Percentiles rank a stretch among this genome's conserved stretches.
Conservation (phyloP, 176 grass and related monocot genomes). For the Saccharum spontaneum region DNA sequence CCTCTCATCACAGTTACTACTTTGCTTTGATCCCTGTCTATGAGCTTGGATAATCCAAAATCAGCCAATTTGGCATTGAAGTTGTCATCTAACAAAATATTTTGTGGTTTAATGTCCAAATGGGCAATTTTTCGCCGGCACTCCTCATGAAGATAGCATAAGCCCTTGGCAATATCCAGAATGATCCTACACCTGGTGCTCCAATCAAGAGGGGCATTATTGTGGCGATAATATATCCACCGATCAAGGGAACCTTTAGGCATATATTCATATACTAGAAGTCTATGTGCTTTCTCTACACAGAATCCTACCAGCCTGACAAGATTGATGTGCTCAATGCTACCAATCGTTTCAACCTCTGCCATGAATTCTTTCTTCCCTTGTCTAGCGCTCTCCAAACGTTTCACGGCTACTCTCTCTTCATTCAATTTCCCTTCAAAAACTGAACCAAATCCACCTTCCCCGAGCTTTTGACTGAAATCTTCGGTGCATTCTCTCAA, state of each 20-base stretch:
- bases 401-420: conserved; percentile 33
- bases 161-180: conserved; percentile 34
- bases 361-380: conserved; percentile 21
- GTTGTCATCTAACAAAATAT: conserved; percentile 36
- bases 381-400: conserved; percentile 33
- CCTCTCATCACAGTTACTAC: conserved; percentile 43
- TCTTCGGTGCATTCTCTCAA: conserved; percentile 26
- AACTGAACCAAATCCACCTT: conserved; percentile 43
- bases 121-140: conserved; percentile 37
- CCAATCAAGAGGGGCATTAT: conserved; percentile 40
- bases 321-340: conserved; percentile 44
- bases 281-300: conserved; percentile 36
- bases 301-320: conserved; percentile 37
- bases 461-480: conserved; percentile 43
- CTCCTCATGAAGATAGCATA: conserved; percentile 43
- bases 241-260: conserved; percentile 38
- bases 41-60: conserved; percentile 33
- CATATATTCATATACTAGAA: conserved; percentile 42
- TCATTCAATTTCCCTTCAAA: conserved; percentile 44
- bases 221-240: conserved; percentile 35
- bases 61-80: conserved; percentile 38
- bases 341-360: conserved; percentile 33
- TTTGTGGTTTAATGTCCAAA: conserved; percentile 18
- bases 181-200: conserved; percentile 22
- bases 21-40: conserved; percentile 44